Evolutionary conservation across 441 rosid genomes (phyloP), one percentile per base, ranked within the genome.

Genomic region (Geranium incanum): DNA sequence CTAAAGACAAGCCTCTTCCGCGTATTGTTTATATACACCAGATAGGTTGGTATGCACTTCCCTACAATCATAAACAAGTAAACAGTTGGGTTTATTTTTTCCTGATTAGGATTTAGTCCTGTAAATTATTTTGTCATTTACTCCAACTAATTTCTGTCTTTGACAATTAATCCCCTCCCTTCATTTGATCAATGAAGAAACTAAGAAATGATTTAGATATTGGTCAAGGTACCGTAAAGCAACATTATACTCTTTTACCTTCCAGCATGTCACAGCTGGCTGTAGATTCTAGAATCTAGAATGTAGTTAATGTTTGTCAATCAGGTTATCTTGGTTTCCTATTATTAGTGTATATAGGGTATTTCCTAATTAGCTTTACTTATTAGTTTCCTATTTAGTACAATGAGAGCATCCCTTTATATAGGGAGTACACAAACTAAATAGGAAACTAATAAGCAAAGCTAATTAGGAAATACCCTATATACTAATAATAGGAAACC

Each of bases 1-100:
- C 71, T 67, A 78, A 83, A 76, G 80, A 80, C 76, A 88, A 82
- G 72, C 81, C 76, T 39, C 79, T 78, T 81, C 96, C 97, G 75
- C 81, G 86, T 81, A 80, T 92, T 41, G 83, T 95, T 72, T 95
- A 92, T 76, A 84, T 95, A 75, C 90, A 84, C 76, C 97, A 90
- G 86, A 87, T 90, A 84, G 98, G 99, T 95, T 71, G 70, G 94
- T 82, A 73, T 43, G 36, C 60, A 66, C 37, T 75, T 67, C 75
- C 70, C 60, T 39, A 48, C 60, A 41, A 6, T 43, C 59, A 8
- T 37, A 33, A 33, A 64, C 38, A 66, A 66, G 68, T 36, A 36
- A 19, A 36, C 68, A 65, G 13, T 65, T 65, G 19, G 4, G 16
- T 67, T 9, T 38, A 18, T 67, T 15, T 38, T 15, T 21, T 65